These are phyloP conservation scores for Vanilla planifolia DNA, from an alignment of 106 monocot genomes.

Conservation along the genomic window DNA sequence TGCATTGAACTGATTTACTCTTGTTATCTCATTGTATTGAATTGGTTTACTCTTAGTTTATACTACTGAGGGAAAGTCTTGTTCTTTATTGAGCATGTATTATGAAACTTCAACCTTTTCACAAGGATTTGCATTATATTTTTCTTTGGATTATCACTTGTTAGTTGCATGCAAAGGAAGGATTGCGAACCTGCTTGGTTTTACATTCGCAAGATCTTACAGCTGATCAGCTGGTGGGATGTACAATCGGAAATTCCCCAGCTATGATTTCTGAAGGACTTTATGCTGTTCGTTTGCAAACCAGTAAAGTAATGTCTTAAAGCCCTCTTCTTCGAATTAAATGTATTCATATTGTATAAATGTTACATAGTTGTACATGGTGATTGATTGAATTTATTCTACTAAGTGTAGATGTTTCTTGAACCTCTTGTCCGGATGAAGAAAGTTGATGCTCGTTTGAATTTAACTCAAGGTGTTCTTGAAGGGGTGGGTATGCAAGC, in stretches of 20 bases:
- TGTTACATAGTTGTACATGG: neutral
- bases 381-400: conserved; percentile 2
- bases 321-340: neutral
- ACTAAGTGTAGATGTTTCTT: conserved; percentile 63
- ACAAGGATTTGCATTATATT: too few relatives aligned
- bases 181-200: conserved; percentile 70
- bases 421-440: conserved; percentile 80
- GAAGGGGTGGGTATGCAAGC: conserved; percentile 67
- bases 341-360: too few relatives aligned
- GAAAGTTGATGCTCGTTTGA: conserved; percentile 80
- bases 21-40: too few relatives aligned
- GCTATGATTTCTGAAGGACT: conserved; percentile 43
- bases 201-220: conserved; percentile 81
- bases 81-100: too few relatives aligned
- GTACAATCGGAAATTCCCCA: conserved; percentile 56
- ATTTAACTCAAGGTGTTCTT: conserved; percentile 87
- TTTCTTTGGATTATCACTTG: conserved; percentile 4
- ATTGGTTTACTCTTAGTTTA: too few relatives aligned
- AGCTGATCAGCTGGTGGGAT: conserved; percentile 64
- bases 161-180: conserved; percentile 85
- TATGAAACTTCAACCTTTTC: too few relatives aligned
- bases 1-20: too few relatives aligned
- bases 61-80: too few relatives aligned
- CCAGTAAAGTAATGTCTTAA: conserved; percentile 52
- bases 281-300: conserved; percentile 68